These are phyloP conservation scores for Lasiodiplodia citricola DNA, from an alignment of 2,329 filamentous ascomycete species.

Conservation along the genomic window DNA sequence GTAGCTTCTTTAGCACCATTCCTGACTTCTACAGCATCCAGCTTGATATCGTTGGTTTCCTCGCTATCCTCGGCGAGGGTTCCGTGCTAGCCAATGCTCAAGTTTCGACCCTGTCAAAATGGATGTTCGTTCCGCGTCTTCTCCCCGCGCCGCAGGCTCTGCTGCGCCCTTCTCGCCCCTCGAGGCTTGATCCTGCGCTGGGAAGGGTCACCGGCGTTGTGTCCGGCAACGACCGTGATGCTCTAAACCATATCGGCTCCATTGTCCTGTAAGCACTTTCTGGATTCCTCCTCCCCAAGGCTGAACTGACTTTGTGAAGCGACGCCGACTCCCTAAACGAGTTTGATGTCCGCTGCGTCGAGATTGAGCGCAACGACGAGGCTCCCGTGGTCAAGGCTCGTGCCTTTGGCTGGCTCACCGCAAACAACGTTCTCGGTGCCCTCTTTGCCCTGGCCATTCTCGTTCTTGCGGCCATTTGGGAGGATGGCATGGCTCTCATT, in stretches of 20 bases:
- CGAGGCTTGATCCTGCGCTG: conserved; percentile 46
- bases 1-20: conserved; percentile 26
- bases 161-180: conserved; percentile 52
- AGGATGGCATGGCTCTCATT: conserved; percentile 58
- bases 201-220: conserved; percentile 53
- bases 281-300: not conserved
- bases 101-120: conserved; percentile 55
- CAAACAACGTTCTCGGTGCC: conserved; percentile 53
- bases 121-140: conserved; percentile 56
- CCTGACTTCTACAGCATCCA: conserved; percentile 44
- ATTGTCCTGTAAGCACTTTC: conserved; percentile 48
- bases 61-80: conserved; percentile 60
- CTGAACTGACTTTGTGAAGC: conserved; percentile 30
- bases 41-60: conserved; percentile 61
- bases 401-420: conserved; percentile 52
- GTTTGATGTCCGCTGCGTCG: conserved; percentile 49
- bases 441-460: conserved; percentile 50
- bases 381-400: conserved; percentile 48
- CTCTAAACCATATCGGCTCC: conserved; percentile 56
- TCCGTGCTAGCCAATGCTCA: conserved; percentile 57
- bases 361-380: conserved; percentile 41
- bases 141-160: conserved; percentile 58
- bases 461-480: conserved; percentile 49
- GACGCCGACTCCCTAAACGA: conserved; percentile 43
- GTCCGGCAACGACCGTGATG: conserved; percentile 53